Evolutionary conservation across 495 filamentous ascomycete genomes (phyloP).

Genomic region (Mytilinidion resinicola): DNA sequence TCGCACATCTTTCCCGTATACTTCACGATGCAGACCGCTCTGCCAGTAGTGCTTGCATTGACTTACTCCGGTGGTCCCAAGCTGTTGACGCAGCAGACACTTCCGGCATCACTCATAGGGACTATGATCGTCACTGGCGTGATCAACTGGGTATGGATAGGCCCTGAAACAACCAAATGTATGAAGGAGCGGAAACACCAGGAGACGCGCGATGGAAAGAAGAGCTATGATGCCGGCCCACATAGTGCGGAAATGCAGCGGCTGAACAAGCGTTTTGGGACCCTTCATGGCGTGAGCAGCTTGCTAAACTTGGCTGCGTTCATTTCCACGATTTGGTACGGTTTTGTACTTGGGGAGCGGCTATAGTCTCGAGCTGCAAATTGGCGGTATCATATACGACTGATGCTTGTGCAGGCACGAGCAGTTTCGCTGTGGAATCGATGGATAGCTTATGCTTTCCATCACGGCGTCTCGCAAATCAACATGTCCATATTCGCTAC

Average conservation of each 20-base stretch:
- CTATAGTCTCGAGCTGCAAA: not conserved
- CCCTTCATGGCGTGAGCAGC: slow-evolving; percentile 70
- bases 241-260: slow-evolving; percentile 74
- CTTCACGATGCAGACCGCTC: slow-evolving; percentile 71
- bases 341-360: slow-evolving; percentile 47
- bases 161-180: slow-evolving; percentile 62
- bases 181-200: slow-evolving; percentile 72
- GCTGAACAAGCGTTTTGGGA: slow-evolving; percentile 73
- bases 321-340: slow-evolving; percentile 64
- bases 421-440: no score
- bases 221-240: slow-evolving; percentile 63
- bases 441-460: no score
- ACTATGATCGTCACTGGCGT: slow-evolving; percentile 58
- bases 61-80: slow-evolving; percentile 59
- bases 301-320: slow-evolving; percentile 66
- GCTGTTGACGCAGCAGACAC: not conserved
- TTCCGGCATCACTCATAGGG: slow-evolving; percentile 38
- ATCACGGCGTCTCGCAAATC: no score
- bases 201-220: slow-evolving; percentile 78
- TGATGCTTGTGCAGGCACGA: no score
- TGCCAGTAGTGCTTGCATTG: slow-evolving; percentile 66
- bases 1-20: slow-evolving; percentile 75
- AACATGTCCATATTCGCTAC: no score
- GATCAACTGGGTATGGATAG: slow-evolving; percentile 59
- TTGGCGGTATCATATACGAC: no score